These are phyloP conservation scores for Pinus taeda DNA, from an alignment of 75 land plant species.

Conservation along the genomic window DNA sequence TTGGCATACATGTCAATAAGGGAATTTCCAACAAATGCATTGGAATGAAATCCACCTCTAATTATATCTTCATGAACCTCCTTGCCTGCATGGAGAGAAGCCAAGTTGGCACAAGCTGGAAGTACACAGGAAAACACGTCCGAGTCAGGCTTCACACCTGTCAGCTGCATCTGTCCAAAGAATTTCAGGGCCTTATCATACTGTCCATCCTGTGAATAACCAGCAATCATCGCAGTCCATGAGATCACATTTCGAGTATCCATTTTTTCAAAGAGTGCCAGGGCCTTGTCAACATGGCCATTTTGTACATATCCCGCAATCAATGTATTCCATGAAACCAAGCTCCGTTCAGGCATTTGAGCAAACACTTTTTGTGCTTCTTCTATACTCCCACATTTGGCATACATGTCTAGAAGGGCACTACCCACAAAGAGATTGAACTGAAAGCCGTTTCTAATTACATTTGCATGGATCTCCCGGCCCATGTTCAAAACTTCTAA, in stretches of 20 bases:
- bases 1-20: slow-evolving; percentile 18
- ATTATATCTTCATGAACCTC: slow-evolving; percentile 1
- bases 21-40: not conserved
- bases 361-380: slow-evolving; percentile 43
- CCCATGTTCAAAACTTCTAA: slow-evolving; percentile 46
- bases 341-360: slow-evolving; percentile 11
- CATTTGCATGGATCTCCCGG: slow-evolving; percentile 37
- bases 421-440: slow-evolving; percentile 43
- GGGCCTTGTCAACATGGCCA: slow-evolving; percentile 2
- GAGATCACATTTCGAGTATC: not conserved
- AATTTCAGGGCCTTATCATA: not conserved
- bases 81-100: not conserved
- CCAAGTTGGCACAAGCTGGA: slow-evolving; percentile 5
- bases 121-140: not conserved
- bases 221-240: slow-evolving; percentile 3
- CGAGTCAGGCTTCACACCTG: not conserved
- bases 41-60: slow-evolving; percentile 5
- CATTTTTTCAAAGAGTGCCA: not conserved
- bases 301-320: too few relatives aligned
- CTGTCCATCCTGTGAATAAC: not conserved
- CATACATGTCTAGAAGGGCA: slow-evolving; percentile 67
- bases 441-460: slow-evolving; percentile 25
- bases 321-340: too few relatives aligned
- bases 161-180: not conserved
- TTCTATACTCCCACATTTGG: slow-evolving; percentile 56